These are phyloP conservation scores for Sporothrix sp. DNA, from an alignment of 2,329 filamentous ascomycete genomes.

Conservation along the genomic window DNA sequence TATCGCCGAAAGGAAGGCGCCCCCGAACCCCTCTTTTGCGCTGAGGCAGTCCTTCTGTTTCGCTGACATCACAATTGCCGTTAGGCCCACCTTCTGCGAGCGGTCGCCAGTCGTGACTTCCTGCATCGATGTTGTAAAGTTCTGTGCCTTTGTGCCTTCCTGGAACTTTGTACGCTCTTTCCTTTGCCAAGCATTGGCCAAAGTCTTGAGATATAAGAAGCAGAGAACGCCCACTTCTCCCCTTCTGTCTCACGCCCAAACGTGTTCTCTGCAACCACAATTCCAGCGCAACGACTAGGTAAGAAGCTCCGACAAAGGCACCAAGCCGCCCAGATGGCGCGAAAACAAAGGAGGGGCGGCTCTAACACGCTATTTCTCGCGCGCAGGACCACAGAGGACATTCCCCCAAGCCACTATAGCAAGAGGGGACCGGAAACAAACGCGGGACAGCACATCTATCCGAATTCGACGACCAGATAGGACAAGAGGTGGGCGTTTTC, in stretches of 20 bases:
- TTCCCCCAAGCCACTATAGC: too few species aligned
- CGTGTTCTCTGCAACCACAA: too few species aligned
- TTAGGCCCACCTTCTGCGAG: slow-evolving; percentile 9
- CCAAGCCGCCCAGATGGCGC: slow-evolving; percentile 6
- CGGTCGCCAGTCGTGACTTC: neutral
- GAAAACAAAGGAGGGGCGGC: slow-evolving; percentile 11
- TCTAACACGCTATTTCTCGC: neutral
- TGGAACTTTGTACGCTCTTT: too few species aligned
- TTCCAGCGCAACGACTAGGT: neutral
- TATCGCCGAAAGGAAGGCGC: slow-evolving; percentile 13
- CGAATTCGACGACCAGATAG: neutral
- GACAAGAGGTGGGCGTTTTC: neutral
- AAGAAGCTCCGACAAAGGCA: slow-evolving; percentile 1
- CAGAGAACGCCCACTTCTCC: too few species aligned
- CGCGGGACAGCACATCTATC: neutral
- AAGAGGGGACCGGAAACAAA: neutral
- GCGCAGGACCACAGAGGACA: too few species aligned
- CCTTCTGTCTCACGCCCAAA: too few species aligned
- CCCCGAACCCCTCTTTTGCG: too few species aligned
- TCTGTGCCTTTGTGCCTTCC: too few species aligned
- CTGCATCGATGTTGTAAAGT: neutral
- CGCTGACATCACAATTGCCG: slow-evolving; percentile 8
- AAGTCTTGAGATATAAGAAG: too few species aligned
- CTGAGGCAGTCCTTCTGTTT: too few species aligned
- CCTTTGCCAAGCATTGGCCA: too few species aligned